Conservation (phyloP, 495 filamentous ascomycete genomes). For the Hypoxylon subgilvum region DNA sequence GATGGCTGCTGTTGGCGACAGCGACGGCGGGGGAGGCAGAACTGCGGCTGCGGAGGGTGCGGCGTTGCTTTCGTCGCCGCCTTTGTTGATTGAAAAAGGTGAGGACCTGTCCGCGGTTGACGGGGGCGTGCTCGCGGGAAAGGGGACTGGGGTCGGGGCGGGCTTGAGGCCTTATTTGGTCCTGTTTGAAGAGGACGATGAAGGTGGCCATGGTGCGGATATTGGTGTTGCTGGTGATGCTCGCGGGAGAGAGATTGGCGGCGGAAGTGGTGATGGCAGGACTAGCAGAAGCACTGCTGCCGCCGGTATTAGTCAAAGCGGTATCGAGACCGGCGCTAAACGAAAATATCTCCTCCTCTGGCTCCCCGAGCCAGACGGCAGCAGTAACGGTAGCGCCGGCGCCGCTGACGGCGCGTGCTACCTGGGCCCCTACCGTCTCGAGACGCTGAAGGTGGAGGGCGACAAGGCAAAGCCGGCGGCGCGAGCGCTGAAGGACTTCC, state of each 20-base stretch:
- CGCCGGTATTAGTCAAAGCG: neutral
- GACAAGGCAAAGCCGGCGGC: slow-evolving; percentile 24
- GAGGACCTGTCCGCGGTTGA: neutral
- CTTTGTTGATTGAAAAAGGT: neutral
- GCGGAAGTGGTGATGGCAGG: neutral
- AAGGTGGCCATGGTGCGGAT: neutral
- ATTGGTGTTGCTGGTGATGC: neutral
- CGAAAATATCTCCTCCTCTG: neutral
- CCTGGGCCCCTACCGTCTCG: slow-evolving; percentile 33
- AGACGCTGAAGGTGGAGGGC: slow-evolving; percentile 46
- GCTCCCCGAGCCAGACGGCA: neutral
- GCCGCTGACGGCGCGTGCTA: slow-evolving; percentile 4
- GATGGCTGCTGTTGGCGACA: neutral
- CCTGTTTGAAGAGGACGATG: neutral
- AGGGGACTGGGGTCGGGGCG: neutral
- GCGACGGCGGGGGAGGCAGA: neutral
- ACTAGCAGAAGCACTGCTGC: too few species aligned
- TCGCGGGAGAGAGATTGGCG: too few species aligned
- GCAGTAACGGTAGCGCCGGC: neutral
- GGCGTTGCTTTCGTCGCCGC: neutral
- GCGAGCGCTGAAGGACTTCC: slow-evolving; percentile 27
- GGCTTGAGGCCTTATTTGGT: neutral
- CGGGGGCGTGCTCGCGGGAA: neutral
- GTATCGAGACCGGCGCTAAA: neutral
- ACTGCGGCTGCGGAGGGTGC: neutral